Percentiles rank a stretch among this genome's conserved stretches.
These are phyloP conservation scores for Aspergillus sojae DNA, from an alignment of 2,329 filamentous ascomycete genomes.

Conservation along the genomic window DNA sequence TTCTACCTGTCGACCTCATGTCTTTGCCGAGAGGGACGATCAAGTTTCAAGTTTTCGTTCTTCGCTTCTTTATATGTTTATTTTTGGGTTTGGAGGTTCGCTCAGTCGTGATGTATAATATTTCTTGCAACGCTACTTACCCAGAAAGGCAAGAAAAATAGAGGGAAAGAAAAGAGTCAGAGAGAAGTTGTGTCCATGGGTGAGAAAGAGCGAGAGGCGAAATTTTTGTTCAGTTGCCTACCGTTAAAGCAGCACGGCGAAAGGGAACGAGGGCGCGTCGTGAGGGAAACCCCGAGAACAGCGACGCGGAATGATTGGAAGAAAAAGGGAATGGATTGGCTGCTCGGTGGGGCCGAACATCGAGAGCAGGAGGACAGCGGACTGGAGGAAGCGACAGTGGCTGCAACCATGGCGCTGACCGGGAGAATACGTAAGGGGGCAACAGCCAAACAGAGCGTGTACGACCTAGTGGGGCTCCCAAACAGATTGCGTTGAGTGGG, in stretches of 20 bases:
- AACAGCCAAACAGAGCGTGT: constrained; percentile 22
- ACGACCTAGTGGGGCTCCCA: constrained; percentile 18
- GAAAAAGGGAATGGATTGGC: constrained; percentile 14
- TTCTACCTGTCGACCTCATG: not conserved
- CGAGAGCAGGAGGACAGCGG: constrained; percentile 33
- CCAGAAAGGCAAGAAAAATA: constrained; percentile 3
- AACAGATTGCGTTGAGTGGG: constrained; percentile 19
- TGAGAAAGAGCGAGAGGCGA: constrained; percentile 18
- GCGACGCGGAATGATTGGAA: constrained; percentile 32
- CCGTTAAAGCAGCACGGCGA: constrained; percentile 38
- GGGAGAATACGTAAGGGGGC: constrained; percentile 25
- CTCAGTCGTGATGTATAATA: not conserved
- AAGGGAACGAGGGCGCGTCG: constrained; percentile 27
- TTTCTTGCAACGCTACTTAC: not conserved
- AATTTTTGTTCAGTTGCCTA: constrained; percentile 40
- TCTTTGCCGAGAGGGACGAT: not conserved
- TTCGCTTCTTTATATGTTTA: not conserved
- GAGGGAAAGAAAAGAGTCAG: not conserved
- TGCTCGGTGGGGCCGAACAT: constrained; percentile 24
- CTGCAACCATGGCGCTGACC: constrained; percentile 31
- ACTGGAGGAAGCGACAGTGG: constrained; percentile 29
- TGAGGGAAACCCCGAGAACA: constrained; percentile 30
- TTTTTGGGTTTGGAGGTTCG: not conserved
- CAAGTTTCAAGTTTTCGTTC: not conserved
- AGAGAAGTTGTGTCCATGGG: not conserved